phyloP scores from a whole-genome alignment of 1,284 basidiomycete species.

The Sphaerobolus stellatus region DNA sequence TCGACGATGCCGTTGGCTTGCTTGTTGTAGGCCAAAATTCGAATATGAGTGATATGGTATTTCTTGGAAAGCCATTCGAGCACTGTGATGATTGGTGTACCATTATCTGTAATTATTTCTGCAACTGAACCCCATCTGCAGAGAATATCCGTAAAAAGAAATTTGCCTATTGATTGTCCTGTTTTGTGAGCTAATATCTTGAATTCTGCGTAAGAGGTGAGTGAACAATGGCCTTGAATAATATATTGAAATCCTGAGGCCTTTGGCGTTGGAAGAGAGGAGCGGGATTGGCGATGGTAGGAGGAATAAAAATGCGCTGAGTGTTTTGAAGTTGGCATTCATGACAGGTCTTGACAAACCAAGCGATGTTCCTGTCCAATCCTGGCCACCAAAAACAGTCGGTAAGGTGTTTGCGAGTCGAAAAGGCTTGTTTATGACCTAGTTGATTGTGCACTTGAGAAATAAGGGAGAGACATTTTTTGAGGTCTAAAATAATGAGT shows the following conservation, averaged over 20 bases:
- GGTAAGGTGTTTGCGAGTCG: not conserved
- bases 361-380: not conserved
- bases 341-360: slow-evolving; percentile 5
- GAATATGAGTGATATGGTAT: slow-evolving; percentile 21
- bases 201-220: not conserved
- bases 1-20: slow-evolving; percentile 41
- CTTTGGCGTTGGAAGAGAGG: not conserved
- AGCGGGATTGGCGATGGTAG: not conserved
- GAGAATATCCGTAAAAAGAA: not conserved
- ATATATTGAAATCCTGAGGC: not conserved
- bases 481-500: not conserved
- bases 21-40: slow-evolving; percentile 45
- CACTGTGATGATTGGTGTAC: slow-evolving; percentile 29
- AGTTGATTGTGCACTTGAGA: not conserved
- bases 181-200: not conserved
- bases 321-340: slow-evolving; percentile 1
- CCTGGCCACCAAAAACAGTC: slow-evolving; percentile 12
- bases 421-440: slow-evolving; percentile 6
- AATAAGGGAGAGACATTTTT: not conserved
- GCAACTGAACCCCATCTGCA: not conserved
- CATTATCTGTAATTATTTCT: slow-evolving; percentile 8
- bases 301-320: not conserved
- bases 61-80: slow-evolving; percentile 26
- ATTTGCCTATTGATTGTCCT: not conserved
- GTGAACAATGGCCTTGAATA: not conserved